Evolutionary conservation across 2,329 filamentous ascomycete species (phyloP), one percentile per base, ranked within the genome.

Genomic region (Malbranchea zuffiana): DNA sequence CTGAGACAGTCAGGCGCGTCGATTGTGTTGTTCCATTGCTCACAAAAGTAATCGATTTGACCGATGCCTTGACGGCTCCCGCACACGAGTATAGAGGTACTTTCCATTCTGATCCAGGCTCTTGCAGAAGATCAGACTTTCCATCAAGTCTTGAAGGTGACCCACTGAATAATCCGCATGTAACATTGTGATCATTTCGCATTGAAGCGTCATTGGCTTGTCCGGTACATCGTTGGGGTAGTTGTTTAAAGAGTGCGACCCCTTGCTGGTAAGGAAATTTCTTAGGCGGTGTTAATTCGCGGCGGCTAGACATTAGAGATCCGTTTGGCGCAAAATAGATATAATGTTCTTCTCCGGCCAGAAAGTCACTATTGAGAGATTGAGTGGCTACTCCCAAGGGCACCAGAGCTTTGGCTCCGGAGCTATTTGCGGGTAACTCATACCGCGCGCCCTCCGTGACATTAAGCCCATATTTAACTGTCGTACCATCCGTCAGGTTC

Each of bases 21-120:
- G 65, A 34, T 6, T 43, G 47, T 7, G 49, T 42, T 1, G 59
- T 61, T 4, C 55, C 55, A 40, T 65, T 65, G 37, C 49, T 50
- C 6, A 43, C 42, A 41, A 67, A 66, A 0, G 47, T 47, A 5
- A 63, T 60, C 0, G 56, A 59, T 43, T 66, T 65, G 34, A 67
- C 51, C 2, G 55, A 59, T 2, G 63, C 62, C 24, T 55, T 56
- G 2, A 57, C 41, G 0, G 58, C 42, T 0, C 54, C 55, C 1
- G 60, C 60, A 42, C 64, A 67, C 0, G 55, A 47, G 40, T 64
- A 61, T 1, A 66, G 35, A 0, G 59, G 54, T 3, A 55, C 43
- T 2, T 54, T 53, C 63, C 63, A 67, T 24, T 48, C 42, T 15
- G 57, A 58, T 6, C 56, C 56, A n/a, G 51, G 47, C 5, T 65